Conservation (phyloP, 2,329 filamentous ascomycete genomes). For the Scytalidium sp. region DNA sequence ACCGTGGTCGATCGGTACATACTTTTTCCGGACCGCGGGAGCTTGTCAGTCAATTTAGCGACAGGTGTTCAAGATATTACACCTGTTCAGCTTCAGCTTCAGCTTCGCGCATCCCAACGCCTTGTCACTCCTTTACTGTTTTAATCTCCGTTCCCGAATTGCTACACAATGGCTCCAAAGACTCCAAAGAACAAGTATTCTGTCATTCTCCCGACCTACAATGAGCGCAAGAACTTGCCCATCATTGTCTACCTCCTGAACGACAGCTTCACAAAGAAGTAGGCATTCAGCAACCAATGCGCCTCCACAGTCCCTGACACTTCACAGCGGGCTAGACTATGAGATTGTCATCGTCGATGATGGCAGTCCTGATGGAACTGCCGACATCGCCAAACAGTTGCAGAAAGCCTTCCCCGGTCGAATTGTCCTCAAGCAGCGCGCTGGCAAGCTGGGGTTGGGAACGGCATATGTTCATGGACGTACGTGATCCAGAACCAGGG, state of each 20-base stretch:
- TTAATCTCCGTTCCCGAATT: too few species aligned
- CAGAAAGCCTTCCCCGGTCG: constrained; percentile 78
- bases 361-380: constrained; percentile 92
- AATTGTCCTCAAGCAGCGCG: constrained; percentile 80
- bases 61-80: too few species aligned
- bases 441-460: constrained; percentile 56
- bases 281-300: constrained; percentile 28
- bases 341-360: constrained; percentile 98
- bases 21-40: too few species aligned
- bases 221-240: constrained; percentile 94
- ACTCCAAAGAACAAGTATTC: constrained; percentile 77
- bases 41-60: too few species aligned
- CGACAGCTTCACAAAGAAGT: constrained; percentile 88
- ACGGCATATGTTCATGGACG: constrained; percentile 27
- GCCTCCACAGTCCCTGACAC: not conserved
- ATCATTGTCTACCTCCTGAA: constrained; percentile 94
- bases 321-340: constrained; percentile 81
- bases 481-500: constrained; percentile 56
- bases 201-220: constrained; percentile 96
- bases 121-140: too few species aligned
- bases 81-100: too few species aligned
- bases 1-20: too few species aligned
- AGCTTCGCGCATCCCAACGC: too few species aligned
- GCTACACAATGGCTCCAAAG: constrained; percentile 18
- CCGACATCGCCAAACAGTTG: constrained; percentile 86